Percentiles rank a stretch among this genome's conserved stretches.
phyloP scores from a whole-genome alignment of 1,139 yeast genomes.

The Saccharomycopsis crataegensis region DNA sequence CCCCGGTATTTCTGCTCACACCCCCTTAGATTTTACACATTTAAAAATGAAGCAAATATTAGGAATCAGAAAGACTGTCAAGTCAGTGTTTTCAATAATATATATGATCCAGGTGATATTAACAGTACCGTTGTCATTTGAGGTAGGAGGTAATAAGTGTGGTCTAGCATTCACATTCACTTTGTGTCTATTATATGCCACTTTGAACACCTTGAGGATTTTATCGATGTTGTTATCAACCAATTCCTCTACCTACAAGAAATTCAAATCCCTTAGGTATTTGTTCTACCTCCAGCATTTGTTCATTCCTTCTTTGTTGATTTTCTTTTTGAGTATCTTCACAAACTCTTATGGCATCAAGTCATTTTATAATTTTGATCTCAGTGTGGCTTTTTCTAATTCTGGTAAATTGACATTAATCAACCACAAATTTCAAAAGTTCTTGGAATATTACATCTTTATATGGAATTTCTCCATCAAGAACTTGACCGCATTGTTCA shows the following conservation, averaged over 20 bases:
- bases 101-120: constrained; percentile 65
- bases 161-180: constrained; percentile 85
- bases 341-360: constrained; percentile 24
- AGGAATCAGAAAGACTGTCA: constrained; percentile 14
- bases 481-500: constrained; percentile 82
- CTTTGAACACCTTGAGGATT: constrained; percentile 65
- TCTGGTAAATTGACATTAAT: not conserved
- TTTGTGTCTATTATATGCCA: constrained; percentile 57
- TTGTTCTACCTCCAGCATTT: constrained; percentile 78
- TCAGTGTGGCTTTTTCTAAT: not conserved
- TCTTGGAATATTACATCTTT: not conserved
- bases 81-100: constrained; percentile 42
- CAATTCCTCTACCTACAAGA: constrained; percentile 8
- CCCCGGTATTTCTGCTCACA: too few relatives aligned
- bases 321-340: constrained; percentile 60
- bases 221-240: constrained; percentile 41
- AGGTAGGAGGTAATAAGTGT: constrained; percentile 84
- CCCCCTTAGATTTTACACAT: not conserved
- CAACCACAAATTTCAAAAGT: not conserved
- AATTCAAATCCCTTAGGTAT: constrained; percentile 35
- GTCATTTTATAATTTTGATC: constrained; percentile 4
- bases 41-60: not conserved
- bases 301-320: constrained; percentile 72
- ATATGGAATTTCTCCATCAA: constrained; percentile 62
- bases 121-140: constrained; percentile 91